Evolutionary conservation across 441 rosid genomes (phyloP).

Genomic region (Brassica balearica): DNA sequence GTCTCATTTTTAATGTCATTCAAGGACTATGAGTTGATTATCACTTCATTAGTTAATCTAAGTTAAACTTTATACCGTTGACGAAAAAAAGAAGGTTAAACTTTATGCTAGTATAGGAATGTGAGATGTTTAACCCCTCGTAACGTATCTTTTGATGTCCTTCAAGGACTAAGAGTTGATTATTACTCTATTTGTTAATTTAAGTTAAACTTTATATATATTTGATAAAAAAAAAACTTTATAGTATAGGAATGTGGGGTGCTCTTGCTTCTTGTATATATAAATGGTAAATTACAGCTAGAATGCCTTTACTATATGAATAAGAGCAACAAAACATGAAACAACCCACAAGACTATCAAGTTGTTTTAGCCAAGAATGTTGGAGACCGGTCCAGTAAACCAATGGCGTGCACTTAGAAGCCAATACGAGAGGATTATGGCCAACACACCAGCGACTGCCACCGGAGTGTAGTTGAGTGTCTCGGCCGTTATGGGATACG

Average conservation of each 20-base stretch:
- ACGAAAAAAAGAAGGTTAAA: no score
- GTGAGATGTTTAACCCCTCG: conserved; percentile 84
- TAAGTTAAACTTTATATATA: neutral
- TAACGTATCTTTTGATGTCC: conserved; percentile 44
- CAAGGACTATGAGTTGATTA: no score
- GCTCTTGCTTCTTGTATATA: neutral
- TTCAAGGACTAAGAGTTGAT: neutral
- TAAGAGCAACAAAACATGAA: conserved; percentile 22
- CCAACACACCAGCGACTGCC: conserved; percentile 80
- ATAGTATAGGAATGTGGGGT: neutral
- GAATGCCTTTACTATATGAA: conserved; percentile 29
- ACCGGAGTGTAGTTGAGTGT: conserved; percentile 97
- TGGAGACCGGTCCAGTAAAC: conserved; percentile 89
- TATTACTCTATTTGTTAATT: neutral
- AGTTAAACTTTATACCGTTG: neutral
- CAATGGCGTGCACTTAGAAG: conserved; percentile 78
- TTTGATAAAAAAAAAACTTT: neutral
- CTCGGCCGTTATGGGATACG: conserved; percentile 77
- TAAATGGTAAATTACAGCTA: neutral
- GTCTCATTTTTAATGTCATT: no score
- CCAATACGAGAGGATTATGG: conserved; percentile 68
- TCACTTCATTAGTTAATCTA: no score
- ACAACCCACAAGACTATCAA: neutral
- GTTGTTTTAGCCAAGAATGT: conserved; percentile 48
- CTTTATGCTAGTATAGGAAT: neutral